Conservation (phyloP, 1,139 yeast species). For the Magnusiomyces paraingens region DNA sequence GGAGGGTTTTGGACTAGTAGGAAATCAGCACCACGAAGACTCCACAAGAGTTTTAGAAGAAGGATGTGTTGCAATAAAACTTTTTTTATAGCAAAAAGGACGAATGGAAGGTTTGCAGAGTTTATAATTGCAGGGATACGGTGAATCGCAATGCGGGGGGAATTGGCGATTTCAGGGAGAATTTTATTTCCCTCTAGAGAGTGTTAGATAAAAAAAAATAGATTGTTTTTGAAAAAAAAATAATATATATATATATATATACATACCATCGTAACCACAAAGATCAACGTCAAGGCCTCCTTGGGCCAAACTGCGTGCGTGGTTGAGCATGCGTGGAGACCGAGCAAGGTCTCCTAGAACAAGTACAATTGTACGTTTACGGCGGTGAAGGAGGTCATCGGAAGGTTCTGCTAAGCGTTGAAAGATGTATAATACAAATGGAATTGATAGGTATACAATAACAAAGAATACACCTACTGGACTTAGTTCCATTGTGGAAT, state of each 20-base stretch:
- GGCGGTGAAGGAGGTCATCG: conserved; percentile 19
- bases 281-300: conserved; percentile 69
- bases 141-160: conserved; percentile 22
- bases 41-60: conserved; percentile 44
- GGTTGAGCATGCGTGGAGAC: conserved; percentile 93
- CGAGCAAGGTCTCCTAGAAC: conserved; percentile 94
- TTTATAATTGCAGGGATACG: conserved; percentile 44
- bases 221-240: not conserved
- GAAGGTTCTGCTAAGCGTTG: conserved; percentile 8
- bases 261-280: conserved; percentile 73
- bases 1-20: conserved; percentile 89
- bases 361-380: conserved; percentile 59
- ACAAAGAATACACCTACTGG: conserved; percentile 12
- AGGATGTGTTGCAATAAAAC: conserved; percentile 49
- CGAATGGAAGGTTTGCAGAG: conserved; percentile 43
- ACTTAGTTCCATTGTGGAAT: conserved; percentile 7
- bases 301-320: conserved; percentile 70
- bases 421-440: conserved; percentile 13
- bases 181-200: conserved; percentile 10
- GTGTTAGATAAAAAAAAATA: not conserved
- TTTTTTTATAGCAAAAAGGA: conserved; percentile 54
- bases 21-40: conserved; percentile 57
- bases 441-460: conserved; percentile 13
- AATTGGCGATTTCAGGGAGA: conserved; percentile 12
- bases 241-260: not conserved